Conservation (phyloP, 2,329 filamentous ascomycete genomes). For the Hypoxylon sp. region DNA sequence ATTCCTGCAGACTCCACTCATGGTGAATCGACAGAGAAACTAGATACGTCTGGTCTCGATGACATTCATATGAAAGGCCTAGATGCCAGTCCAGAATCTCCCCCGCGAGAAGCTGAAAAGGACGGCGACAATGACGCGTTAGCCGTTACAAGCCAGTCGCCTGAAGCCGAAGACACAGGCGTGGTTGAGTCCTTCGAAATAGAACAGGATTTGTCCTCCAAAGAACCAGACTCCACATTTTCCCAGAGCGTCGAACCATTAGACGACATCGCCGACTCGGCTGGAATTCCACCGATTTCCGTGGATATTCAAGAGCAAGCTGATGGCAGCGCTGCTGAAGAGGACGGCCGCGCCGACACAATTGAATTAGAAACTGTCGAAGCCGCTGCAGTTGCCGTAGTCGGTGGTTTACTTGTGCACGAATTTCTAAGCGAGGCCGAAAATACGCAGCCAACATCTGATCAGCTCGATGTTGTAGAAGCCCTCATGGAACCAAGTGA, state of each 20-base stretch:
- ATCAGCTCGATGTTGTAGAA: slow-evolving; percentile 8
- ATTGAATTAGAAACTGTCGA: slow-evolving; percentile 24
- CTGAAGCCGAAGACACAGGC: neutral
- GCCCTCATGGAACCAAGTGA: slow-evolving; percentile 6
- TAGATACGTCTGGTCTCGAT: slow-evolving; percentile 2
- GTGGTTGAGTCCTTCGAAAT: neutral
- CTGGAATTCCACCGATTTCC: neutral
- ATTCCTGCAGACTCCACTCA: neutral
- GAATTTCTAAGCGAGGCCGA: slow-evolving; percentile 8
- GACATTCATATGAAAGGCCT: slow-evolving; percentile 9
- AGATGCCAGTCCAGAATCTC: slow-evolving; percentile 1
- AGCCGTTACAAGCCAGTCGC: neutral
- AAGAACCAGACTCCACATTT: slow-evolving; percentile 7
- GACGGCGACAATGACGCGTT: neutral
- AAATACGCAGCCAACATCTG: slow-evolving; percentile 8
- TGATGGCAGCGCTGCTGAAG: neutral
- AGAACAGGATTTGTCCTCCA: neutral
- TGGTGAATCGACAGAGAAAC: slow-evolving; percentile 9
- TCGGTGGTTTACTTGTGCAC: slow-evolving; percentile 15
- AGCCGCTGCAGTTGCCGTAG: slow-evolving; percentile 26
- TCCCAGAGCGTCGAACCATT: neutral
- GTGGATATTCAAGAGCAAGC: neutral
- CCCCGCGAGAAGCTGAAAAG: slow-evolving; percentile 13
- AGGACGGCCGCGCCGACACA: neutral
- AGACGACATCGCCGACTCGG: slow-evolving; percentile 6